Percentiles rank a stretch among this genome's conserved stretches.
Evolutionary conservation across 345 rosid species (phyloP).

Genomic region (Lepidium sativum): DNA sequence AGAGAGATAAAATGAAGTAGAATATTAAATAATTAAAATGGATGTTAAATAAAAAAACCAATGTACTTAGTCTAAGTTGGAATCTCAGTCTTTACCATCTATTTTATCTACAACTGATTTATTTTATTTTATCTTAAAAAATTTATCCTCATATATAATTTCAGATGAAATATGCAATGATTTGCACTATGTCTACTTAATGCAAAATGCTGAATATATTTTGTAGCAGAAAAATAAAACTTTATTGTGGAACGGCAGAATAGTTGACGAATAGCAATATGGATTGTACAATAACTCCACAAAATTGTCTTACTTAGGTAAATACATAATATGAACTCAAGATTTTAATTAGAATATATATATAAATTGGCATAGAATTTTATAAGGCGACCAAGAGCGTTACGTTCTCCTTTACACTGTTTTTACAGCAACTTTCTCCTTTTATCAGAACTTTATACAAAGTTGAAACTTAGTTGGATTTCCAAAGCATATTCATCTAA

Average conservation of each 20-base stretch:
- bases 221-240: too few species aligned
- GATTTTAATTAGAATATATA: background rate
- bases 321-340: background rate
- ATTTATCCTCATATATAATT: too few species aligned
- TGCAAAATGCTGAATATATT: too few species aligned
- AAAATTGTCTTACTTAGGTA: background rate
- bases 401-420: constrained; percentile 13
- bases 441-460: constrained; percentile 21
- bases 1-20: too few species aligned
- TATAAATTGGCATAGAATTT: background rate
- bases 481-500: constrained; percentile 5
- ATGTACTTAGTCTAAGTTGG: too few species aligned
- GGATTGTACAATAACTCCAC: background rate
- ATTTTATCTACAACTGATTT: too few species aligned
- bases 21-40: too few species aligned
- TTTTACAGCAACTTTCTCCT: background rate
- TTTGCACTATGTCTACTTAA: too few species aligned
- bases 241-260: background rate
- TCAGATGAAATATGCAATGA: too few species aligned
- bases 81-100: too few species aligned
- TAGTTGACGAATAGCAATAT: background rate
- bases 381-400: constrained; percentile 10
- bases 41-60: too few species aligned
- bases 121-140: too few species aligned
- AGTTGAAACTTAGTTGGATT: constrained; percentile 16